Conservation (phyloP, 129 eudicot genomes). For the Centaurea solstitialis region DNA sequence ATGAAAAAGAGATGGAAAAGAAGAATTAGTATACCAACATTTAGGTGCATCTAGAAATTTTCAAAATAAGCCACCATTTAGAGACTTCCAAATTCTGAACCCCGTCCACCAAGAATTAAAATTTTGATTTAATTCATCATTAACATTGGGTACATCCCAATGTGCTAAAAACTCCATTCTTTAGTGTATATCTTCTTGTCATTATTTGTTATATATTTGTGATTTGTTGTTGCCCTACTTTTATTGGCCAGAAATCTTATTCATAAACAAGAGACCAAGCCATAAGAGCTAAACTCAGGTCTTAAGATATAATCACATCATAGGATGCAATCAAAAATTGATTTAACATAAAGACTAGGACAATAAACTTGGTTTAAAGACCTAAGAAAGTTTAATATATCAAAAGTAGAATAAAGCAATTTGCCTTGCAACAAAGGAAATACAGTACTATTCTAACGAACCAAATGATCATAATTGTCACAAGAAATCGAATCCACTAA, state of each 20-base stretch:
- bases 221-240: background rate
- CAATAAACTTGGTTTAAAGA: background rate
- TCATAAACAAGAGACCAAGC: background rate
- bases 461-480: background rate
- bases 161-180: background rate
- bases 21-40: conserved; percentile 13
- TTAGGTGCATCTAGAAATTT: background rate
- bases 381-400: background rate
- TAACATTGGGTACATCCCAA: background rate
- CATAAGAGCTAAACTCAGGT: background rate
- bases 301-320: background rate
- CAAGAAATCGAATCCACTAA: background rate
- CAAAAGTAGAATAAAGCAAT: background rate
- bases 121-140: background rate
- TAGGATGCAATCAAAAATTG: background rate
- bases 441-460: background rate
- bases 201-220: background rate
- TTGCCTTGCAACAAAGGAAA: background rate
- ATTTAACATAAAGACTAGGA: background rate
- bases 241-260: background rate
- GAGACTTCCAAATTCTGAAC: background rate
- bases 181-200: background rate
- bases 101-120: background rate
- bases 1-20: background rate
- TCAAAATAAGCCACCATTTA: background rate